Conservation (phyloP, 1,284 basidiomycete genomes). For the Sporisorium reilianum region DNA sequence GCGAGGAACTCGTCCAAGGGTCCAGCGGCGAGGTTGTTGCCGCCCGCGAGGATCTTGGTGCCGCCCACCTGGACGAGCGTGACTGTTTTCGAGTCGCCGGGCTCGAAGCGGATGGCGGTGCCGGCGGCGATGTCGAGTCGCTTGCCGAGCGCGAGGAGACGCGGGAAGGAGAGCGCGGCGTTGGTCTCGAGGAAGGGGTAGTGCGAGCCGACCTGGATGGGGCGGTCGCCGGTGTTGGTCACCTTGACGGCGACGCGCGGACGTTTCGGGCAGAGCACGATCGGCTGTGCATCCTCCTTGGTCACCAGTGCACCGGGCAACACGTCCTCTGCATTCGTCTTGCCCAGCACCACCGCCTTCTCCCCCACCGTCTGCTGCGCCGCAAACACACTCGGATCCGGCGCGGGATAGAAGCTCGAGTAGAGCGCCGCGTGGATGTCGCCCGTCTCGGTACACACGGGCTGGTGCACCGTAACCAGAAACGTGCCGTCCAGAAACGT, state of each 20-base stretch:
- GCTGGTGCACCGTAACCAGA: slow-evolving; percentile 76
- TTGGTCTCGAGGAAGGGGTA: slow-evolving; percentile 93
- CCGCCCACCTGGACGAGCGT: slow-evolving; percentile 85
- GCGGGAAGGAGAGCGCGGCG: slow-evolving; percentile 83
- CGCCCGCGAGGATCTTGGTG: slow-evolving; percentile 74
- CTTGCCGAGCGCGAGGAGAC: slow-evolving; percentile 82
- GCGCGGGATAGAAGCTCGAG: slow-evolving; percentile 90
- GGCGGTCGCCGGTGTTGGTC: slow-evolving; percentile 92
- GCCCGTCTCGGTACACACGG: slow-evolving; percentile 80
- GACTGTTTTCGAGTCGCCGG: slow-evolving; percentile 88
- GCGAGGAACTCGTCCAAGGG: slow-evolving; percentile 42
- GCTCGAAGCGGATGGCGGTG: slow-evolving; percentile 96
- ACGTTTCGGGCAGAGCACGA: slow-evolving; percentile 81
- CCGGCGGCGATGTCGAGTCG: slow-evolving; percentile 92
- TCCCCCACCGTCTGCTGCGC: background rate
- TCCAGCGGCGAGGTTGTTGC: slow-evolving; percentile 76
- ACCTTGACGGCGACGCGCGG: slow-evolving; percentile 80
- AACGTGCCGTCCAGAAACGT: slow-evolving; percentile 66
- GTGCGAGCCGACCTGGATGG: slow-evolving; percentile 80
- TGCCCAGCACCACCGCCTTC: slow-evolving; percentile 4
- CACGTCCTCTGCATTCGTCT: slow-evolving; percentile 14
- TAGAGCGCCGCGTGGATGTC: slow-evolving; percentile 85
- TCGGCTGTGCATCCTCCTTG: slow-evolving; percentile 70
- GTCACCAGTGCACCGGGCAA: slow-evolving; percentile 58
- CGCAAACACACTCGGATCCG: slow-evolving; percentile 73